These are phyloP conservation scores for Candida jianshihensis DNA, from an alignment of 805 yeast genomes.

Conservation along the genomic window DNA sequence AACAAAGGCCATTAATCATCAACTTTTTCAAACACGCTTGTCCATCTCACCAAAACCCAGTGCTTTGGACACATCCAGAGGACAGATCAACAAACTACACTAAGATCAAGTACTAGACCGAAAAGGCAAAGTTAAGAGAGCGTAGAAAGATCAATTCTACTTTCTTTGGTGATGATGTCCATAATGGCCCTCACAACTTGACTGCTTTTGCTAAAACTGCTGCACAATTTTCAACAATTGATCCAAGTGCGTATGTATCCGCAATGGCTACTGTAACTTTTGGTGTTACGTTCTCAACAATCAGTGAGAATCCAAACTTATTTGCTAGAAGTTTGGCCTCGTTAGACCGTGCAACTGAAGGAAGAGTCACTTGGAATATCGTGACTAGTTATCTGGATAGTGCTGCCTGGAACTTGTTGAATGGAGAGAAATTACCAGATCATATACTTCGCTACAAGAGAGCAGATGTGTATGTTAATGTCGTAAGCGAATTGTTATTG, in stretches of 20 bases:
- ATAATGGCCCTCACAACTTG: constrained; percentile 8
- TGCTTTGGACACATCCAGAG: constrained; percentile 33
- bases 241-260: constrained; percentile 18
- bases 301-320: constrained; percentile 34
- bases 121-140: constrained; percentile 29
- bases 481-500: constrained; percentile 32
- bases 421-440: constrained; percentile 16
- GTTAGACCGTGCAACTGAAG: constrained; percentile 33
- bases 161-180: constrained; percentile 18
- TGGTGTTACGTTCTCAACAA: constrained; percentile 33
- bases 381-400: constrained; percentile 33
- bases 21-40: constrained; percentile 33
- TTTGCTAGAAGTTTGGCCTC: constrained; percentile 34
- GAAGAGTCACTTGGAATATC: constrained; percentile 37
- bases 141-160: constrained; percentile 30
- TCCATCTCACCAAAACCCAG: constrained; percentile 25
- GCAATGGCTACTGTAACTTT: constrained; percentile 28
- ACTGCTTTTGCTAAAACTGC: constrained; percentile 8
- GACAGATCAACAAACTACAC: constrained; percentile 26
- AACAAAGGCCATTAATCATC: constrained; percentile 23
- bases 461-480: constrained; percentile 37
- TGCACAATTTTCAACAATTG: constrained; percentile 8
- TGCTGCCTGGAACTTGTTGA: constrained; percentile 29
- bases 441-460: constrained; percentile 25
- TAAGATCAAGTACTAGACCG: constrained; percentile 29